Conservation (phyloP, 768 basidiomycete species). For the Leccinum barrowsii region DNA sequence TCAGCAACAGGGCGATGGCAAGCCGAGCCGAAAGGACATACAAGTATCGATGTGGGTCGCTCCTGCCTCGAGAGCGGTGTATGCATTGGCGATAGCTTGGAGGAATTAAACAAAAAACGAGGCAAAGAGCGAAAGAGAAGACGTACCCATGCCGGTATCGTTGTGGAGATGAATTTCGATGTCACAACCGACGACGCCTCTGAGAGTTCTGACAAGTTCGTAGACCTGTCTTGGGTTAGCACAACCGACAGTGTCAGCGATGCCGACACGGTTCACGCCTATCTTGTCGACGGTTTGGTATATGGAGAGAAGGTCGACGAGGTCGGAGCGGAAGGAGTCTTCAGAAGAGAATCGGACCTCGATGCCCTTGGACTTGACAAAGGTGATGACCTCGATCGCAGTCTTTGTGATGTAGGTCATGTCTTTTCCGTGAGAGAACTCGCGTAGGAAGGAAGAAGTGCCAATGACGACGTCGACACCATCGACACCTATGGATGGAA, state of each 20-base stretch:
- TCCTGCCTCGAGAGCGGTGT: constrained; percentile 96
- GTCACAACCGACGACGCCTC: constrained; percentile 95
- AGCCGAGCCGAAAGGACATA: constrained; percentile 35
- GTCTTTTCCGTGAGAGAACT: constrained; percentile 99
- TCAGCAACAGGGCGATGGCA: neutral
- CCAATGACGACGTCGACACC: constrained; percentile 99
- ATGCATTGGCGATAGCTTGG: constrained; percentile 94
- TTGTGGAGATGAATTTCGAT: constrained; percentile 99
- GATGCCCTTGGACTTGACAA: constrained; percentile 99
- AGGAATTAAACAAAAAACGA: constrained; percentile 4
- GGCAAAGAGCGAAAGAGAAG: neutral
- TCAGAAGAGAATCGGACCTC: constrained; percentile 99
- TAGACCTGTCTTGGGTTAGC: constrained; percentile 99
- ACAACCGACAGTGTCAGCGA: constrained; percentile 98
- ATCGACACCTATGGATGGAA: constrained; percentile 69
- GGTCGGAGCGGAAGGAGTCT: constrained; percentile 99
- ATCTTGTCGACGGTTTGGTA: constrained; percentile 99
- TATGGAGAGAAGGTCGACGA: constrained; percentile 96
- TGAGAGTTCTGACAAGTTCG: constrained; percentile 92
- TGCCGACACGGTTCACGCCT: constrained; percentile 97
- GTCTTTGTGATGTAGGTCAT: constrained; percentile 99
- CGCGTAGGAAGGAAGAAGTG: constrained; percentile 97
- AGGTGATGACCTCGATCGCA: constrained; percentile 97
- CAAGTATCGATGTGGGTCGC: constrained; percentile 99
- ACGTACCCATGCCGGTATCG: constrained; percentile 91